Base-by-base conservation (phyloP, 495 filamentous ascomycete genomes). In the Niebla homalea region DNA sequence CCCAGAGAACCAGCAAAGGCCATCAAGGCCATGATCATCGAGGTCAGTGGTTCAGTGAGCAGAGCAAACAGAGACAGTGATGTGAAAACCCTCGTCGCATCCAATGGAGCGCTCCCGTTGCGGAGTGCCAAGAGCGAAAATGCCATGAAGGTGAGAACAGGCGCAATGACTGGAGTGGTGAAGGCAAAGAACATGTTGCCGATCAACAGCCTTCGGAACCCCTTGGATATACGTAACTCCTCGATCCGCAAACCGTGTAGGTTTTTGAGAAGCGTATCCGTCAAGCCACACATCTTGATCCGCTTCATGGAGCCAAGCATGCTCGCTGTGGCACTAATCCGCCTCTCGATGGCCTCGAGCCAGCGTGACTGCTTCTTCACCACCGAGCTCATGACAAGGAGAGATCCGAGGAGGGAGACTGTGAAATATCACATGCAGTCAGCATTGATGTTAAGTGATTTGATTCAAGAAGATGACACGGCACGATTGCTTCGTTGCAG, bases 221-320 rank as follows among this genome's bases (percentile, higher is more conserved):
- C 67, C 46, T 66, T 76, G 0, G 77, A 78, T 44, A 75, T 77
- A 0, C 66, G 54, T 3, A 84, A 49, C 51, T 86, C 82, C 15
- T 77, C 67, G 14, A 77, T 61, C 8, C 77, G 71, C 26, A 83
- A 59, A 0, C 59, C 54, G 39, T 79, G 68, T 1, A 84, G 62
- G 18, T 62, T 67, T 16, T 57, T 20, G 2, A 60, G 58, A 11
- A 78, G 51, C 2, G 40, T 45, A 0, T 64, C 53, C n/a, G 70
- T 68, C 5, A 83, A 58, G 1, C 79, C 81, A 5, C 78, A 69
- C 72, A 81, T 78, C 52, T 83, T 84, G 36, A 85, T 63, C 19
- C 73, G 72, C 52, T 82, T 81, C 56, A 80, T 77, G 0, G 74
- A 67, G 11, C 71, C 63, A 4, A 84, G 57, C 64, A 78, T 73